Conservation (phyloP, 2,329 filamentous ascomycete species). For the Pyrenochaeta sp. region DNA sequence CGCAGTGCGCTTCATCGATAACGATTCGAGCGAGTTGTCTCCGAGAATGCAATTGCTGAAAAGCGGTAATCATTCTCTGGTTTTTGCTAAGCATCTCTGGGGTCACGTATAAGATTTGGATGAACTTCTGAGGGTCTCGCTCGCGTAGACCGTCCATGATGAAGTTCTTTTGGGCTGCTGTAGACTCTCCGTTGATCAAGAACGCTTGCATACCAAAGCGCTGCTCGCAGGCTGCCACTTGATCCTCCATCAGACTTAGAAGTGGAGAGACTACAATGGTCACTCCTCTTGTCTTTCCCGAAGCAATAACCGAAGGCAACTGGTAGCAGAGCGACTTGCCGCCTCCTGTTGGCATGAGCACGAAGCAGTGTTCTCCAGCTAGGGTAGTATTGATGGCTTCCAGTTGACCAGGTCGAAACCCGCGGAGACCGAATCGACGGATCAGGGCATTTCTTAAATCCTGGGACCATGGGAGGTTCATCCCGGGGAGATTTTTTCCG, state of each 20-base stretch:
- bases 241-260: conserved; percentile 96
- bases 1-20: conserved; percentile 98
- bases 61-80: conserved; percentile 68
- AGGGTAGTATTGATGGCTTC: conserved; percentile 96
- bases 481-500: conserved; percentile 52
- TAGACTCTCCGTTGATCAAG: conserved; percentile 81
- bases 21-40: conserved; percentile 86
- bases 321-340: conserved; percentile 98
- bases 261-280: conserved; percentile 95
- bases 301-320: conserved; percentile 82
- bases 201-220: conserved; percentile 79
- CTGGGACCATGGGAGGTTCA: conserved; percentile 74
- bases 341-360: conserved; percentile 97
- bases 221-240: conserved; percentile 78
- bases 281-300: conserved; percentile 82
- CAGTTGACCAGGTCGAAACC: conserved; percentile 90
- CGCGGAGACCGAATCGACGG: conserved; percentile 82
- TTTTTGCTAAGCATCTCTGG: conserved; percentile 96
- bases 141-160: conserved; percentile 72
- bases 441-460: conserved; percentile 85
- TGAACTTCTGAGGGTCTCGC: conserved; percentile 73
- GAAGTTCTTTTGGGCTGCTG: conserved; percentile 66
- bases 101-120: conserved; percentile 93
- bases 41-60: conserved; percentile 73
- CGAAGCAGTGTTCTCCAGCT: conserved; percentile 86